Conservation (phyloP, 495 filamentous ascomycete genomes). For the Neurospora sp. region DNA sequence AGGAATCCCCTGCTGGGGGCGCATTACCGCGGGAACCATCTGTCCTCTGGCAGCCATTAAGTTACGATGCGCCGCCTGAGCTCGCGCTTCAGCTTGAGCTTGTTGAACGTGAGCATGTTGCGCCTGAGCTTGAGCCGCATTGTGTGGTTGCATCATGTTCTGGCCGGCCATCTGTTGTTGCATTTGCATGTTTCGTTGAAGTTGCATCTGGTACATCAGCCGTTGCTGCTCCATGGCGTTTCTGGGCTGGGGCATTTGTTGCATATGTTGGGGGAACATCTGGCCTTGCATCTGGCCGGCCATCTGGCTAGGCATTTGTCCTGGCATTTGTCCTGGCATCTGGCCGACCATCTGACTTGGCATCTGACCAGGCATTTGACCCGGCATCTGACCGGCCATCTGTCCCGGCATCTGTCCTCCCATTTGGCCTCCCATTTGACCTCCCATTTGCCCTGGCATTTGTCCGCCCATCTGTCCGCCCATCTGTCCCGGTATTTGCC, state of each 20-base stretch:
- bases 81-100: constrained; percentile 25
- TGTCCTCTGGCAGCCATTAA: constrained; percentile 42
- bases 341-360: no score
- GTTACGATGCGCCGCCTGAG: constrained; percentile 31
- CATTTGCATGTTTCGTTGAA: constrained; percentile 52
- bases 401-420: constrained; percentile 25
- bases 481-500: constrained; percentile 29
- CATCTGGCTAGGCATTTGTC: constrained; percentile 14
- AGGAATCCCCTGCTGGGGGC: constrained; percentile 23
- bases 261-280: constrained; percentile 42
- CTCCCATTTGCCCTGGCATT: constrained; percentile 23
- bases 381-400: constrained; percentile 1
- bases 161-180: constrained; percentile 31
- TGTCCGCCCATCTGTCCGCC: constrained; percentile 12
- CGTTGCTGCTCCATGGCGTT: constrained; percentile 47
- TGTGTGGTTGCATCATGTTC: constrained; percentile 25
- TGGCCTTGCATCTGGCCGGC: constrained; percentile 24
- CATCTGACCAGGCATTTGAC: neutral
- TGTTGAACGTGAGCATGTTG: constrained; percentile 10
- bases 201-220: constrained; percentile 54
- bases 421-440: constrained; percentile 25
- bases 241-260: constrained; percentile 45
- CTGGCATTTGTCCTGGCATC: no score
- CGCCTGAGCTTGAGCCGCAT: constrained; percentile 7
- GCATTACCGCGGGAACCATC: constrained; percentile 34